phyloP scores from a whole-genome alignment of 2,329 filamentous ascomycete genomes.

The Teratosphaeria zuluensis region DNA sequence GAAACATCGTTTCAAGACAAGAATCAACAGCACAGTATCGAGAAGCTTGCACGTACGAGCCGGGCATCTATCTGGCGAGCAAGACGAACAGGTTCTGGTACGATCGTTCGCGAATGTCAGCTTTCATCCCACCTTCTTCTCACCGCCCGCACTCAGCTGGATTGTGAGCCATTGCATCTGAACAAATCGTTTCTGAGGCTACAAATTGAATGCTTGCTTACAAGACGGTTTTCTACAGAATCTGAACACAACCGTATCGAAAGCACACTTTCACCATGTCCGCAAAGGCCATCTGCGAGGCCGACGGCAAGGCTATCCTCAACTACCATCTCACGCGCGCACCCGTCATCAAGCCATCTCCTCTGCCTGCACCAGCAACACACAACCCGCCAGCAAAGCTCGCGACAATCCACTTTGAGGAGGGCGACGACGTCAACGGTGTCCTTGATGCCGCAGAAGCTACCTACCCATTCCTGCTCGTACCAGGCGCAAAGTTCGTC shows the following conservation, averaged over 20 bases:
- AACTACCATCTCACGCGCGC: slow-evolving; percentile 99
- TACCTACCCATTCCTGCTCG: slow-evolving; percentile 92
- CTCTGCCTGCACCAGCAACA: slow-evolving; percentile 70
- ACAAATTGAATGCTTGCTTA: neutral
- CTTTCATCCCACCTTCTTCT: neutral
- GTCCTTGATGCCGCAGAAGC: slow-evolving; percentile 92
- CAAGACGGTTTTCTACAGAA: neutral
- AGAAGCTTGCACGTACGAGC: neutral
- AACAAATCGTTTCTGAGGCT: neutral
- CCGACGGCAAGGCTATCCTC: slow-evolving; percentile 99
- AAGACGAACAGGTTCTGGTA: neutral
- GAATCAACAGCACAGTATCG: neutral
- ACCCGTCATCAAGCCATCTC: slow-evolving; percentile 93
- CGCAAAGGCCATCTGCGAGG: slow-evolving; percentile 95
- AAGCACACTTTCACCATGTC: slow-evolving; percentile 49
- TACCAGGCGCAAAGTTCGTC: slow-evolving; percentile 78
- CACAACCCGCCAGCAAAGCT: slow-evolving; percentile 91
- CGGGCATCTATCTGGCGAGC: neutral
- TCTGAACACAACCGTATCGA: neutral
- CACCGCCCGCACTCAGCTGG: neutral
- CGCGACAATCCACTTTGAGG: slow-evolving; percentile 85
- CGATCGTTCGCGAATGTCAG: neutral
- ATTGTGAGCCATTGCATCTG: neutral
- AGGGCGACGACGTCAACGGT: slow-evolving; percentile 70
- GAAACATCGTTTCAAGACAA: neutral